Evolutionary conservation across 2,329 filamentous ascomycete genomes (phyloP).

Genomic region (Botrytis elliptica): DNA sequence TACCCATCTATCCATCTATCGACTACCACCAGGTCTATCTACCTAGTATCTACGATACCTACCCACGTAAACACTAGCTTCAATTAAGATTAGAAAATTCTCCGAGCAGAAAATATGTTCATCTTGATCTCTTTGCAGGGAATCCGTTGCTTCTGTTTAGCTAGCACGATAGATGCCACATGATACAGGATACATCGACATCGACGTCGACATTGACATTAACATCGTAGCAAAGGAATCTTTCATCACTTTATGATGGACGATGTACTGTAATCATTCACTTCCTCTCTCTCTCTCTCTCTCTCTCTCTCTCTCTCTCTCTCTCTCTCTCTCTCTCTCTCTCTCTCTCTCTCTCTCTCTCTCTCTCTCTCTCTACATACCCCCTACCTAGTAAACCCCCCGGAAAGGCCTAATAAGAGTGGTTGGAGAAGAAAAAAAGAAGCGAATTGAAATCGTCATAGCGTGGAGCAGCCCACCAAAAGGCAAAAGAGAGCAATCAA

Average conservation of each 20-base stretch:
- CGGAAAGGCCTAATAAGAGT: background rate
- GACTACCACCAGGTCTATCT: background rate
- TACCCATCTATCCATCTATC: background rate
- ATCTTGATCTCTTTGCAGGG: background rate
- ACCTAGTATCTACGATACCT: background rate
- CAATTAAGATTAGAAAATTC: background rate
- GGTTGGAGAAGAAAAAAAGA: background rate
- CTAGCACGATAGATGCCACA: background rate
- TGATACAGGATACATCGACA: background rate
- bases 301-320: background rate
- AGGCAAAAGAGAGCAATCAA: background rate
- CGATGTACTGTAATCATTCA: background rate
- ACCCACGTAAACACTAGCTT: background rate
- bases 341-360: background rate
- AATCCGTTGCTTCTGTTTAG: background rate
- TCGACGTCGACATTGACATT: background rate
- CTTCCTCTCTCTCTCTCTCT: background rate
- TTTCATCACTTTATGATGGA: background rate
- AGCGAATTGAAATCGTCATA: slow-evolving; percentile 26
- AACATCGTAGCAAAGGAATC: background rate
- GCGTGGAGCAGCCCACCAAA: slow-evolving; percentile 22
- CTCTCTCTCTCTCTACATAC: too few species aligned
- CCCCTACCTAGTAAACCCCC: background rate
- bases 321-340: too few species aligned
- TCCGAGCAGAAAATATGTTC: background rate